Conservation (phyloP, 805 yeast species). For the Kregervanrija fluxuum region DNA sequence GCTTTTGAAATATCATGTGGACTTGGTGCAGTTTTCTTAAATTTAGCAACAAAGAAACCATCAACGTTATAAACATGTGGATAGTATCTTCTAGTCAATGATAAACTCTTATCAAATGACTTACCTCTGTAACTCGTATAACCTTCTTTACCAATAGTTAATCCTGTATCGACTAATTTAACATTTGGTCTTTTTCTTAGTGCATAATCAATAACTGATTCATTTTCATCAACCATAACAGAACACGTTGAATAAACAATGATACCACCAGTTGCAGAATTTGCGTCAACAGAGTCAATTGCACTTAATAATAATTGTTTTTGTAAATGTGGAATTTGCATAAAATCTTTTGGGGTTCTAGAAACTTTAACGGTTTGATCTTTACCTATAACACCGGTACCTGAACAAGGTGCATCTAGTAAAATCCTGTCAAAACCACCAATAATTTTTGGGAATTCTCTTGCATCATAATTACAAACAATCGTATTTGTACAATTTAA, state of each 20-base stretch:
- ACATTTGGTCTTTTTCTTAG: constrained; percentile 94
- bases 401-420: constrained; percentile 98
- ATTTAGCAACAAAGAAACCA: constrained; percentile 96
- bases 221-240: constrained; percentile 96
- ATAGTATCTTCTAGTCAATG: constrained; percentile 87
- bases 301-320: constrained; percentile 91
- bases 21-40: constrained; percentile 83
- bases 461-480: constrained; percentile 95
- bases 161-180: constrained; percentile 84
- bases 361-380: constrained; percentile 91
- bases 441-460: constrained; percentile 96
- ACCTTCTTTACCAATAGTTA: constrained; percentile 93
- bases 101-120: constrained; percentile 69
- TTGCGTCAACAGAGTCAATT: constrained; percentile 93
- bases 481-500: constrained; percentile 94
- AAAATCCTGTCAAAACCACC: constrained; percentile 96
- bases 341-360: constrained; percentile 93
- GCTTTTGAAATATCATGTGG: constrained; percentile 81
- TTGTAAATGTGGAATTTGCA: constrained; percentile 94
- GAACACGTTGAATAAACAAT: constrained; percentile 98
- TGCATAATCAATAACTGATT: constrained; percentile 97
- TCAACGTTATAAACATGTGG: constrained; percentile 99
- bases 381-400: constrained; percentile 98
- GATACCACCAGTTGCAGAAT: constrained; percentile 85
- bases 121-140: constrained; percentile 92